Conservation (phyloP, 345 rosid genomes). For the Microcos paniculata region DNA sequence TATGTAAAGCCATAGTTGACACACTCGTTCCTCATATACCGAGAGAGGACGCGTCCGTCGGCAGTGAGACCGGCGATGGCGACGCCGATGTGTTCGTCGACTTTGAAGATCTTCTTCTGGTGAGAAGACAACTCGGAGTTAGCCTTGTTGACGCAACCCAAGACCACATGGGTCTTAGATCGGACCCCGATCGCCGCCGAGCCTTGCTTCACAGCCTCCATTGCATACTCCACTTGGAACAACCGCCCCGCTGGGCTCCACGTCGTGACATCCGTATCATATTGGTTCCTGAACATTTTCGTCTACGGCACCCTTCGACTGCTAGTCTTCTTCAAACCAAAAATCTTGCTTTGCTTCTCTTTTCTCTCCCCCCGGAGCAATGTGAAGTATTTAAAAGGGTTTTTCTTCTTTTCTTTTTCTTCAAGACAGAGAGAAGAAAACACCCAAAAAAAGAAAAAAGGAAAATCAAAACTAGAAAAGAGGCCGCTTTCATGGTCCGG, state of each 20-base stretch:
- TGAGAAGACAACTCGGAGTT: conserved; percentile 94
- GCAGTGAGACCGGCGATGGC: conserved; percentile 98
- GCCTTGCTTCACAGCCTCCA: conserved; percentile 99
- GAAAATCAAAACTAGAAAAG: too few species aligned
- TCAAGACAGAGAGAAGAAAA: conserved; percentile 13
- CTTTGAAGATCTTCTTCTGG: conserved; percentile 98
- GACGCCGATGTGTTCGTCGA: conserved; percentile 96
- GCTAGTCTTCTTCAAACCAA: neutral
- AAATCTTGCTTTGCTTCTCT: neutral
- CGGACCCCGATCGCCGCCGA: conserved; percentile 99
- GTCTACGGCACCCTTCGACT: conserved; percentile 3
- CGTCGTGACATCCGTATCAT: conserved; percentile 97
- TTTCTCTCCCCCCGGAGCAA: neutral
- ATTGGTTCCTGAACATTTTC: conserved; percentile 88
- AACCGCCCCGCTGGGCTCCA: conserved; percentile 99
- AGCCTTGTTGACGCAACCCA: conserved; percentile 92
- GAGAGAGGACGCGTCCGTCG: conserved; percentile 94
- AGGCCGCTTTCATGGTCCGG: neutral
- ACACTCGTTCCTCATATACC: conserved; percentile 95
- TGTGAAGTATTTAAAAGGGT: conserved; percentile 19
- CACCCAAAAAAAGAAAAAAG: neutral
- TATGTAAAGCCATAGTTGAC: conserved; percentile 82
- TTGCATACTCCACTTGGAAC: conserved; percentile 97
- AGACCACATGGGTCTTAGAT: conserved; percentile 90
- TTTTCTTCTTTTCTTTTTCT: conserved; percentile 27